Evolutionary conservation across 139 green algal genomes (phyloP).

Genomic region (Yamagishiella unicocca): DNA sequence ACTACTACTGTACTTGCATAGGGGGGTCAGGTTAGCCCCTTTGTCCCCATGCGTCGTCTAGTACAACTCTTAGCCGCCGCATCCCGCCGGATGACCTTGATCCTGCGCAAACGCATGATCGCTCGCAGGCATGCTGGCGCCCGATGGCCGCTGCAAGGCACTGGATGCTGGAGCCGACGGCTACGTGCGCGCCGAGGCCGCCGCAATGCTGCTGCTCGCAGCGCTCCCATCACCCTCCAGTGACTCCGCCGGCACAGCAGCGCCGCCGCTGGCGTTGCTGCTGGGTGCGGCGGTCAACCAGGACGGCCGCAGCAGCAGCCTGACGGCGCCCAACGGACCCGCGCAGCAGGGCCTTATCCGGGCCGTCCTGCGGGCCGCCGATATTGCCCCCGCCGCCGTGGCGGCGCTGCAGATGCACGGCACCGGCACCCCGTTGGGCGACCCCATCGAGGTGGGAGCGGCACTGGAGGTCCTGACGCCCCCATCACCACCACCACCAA

Average conservation of each 20-base stretch:
- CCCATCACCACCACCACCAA: not conserved
- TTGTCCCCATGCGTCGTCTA: too few relatives aligned
- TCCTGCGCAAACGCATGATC: too few relatives aligned
- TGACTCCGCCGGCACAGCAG: not conserved
- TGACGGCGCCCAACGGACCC: constrained; percentile 92
- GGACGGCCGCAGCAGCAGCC: constrained; percentile 86
- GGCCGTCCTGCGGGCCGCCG: constrained; percentile 54
- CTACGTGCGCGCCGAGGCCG: constrained; percentile 59
- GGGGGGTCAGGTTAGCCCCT: too few relatives aligned
- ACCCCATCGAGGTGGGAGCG: constrained; percentile 86
- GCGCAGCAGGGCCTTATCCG: constrained; percentile 84
- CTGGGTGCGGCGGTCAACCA: constrained; percentile 76
- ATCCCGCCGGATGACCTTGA: too few relatives aligned
- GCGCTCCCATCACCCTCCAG: not conserved
- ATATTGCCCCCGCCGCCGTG: constrained; percentile 19
- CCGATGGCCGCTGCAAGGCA: constrained; percentile 89
- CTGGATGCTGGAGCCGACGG: constrained; percentile 87
- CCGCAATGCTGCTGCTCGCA: constrained; percentile 57
- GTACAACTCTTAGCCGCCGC: too few relatives aligned
- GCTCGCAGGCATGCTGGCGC: constrained; percentile 78
- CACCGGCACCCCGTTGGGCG: constrained; percentile 84
- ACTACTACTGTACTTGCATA: too few relatives aligned
- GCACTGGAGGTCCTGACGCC: constrained; percentile 40
- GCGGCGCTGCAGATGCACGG: constrained; percentile 79
- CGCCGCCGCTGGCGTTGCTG: constrained; percentile 52